A percentile compares a stretch with the other conserved stretches of the same genome.
phyloP scores from a whole-genome alignment of 345 rosid species.

The rapeseed (Brassica napus) region DNA sequence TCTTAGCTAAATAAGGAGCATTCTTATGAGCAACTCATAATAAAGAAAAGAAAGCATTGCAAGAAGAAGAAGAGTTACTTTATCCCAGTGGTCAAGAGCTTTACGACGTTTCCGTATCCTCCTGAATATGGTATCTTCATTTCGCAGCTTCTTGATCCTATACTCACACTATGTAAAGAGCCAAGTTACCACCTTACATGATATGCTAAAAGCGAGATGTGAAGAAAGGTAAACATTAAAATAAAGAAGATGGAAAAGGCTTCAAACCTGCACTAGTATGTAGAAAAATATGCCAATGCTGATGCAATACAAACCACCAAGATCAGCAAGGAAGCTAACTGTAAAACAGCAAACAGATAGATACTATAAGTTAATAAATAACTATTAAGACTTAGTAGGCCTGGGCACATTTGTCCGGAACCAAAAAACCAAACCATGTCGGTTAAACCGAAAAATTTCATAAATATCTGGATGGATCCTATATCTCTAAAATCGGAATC shows the following conservation, averaged over 20 bases:
- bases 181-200: slow-evolving; percentile 28
- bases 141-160: slow-evolving; percentile 76
- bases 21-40: slow-evolving; percentile 23
- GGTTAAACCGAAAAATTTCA: too few species aligned
- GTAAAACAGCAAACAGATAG: slow-evolving; percentile 39
- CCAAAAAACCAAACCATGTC: too few species aligned
- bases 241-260: slow-evolving; percentile 21
- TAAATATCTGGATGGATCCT: too few species aligned
- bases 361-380: background rate
- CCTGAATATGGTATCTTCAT: slow-evolving; percentile 74
- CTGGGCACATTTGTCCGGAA: too few species aligned
- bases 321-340: slow-evolving; percentile 98
- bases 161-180: slow-evolving; percentile 62
- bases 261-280: slow-evolving; percentile 79
- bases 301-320: slow-evolving; percentile 96
- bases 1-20: slow-evolving; percentile 60
- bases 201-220: background rate
- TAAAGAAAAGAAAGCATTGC: background rate
- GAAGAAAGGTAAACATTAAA: background rate
- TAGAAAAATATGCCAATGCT: slow-evolving; percentile 90
- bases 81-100: slow-evolving; percentile 87
- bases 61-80: slow-evolving; percentile 46
- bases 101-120: slow-evolving; percentile 64
- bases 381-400: background rate
- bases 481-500: too few species aligned